Percentiles rank a stretch among this genome's conserved stretches.
These are phyloP conservation scores for Neurospora sp. DNA, from an alignment of 495 filamentous ascomycete species.

Conservation along the genomic window DNA sequence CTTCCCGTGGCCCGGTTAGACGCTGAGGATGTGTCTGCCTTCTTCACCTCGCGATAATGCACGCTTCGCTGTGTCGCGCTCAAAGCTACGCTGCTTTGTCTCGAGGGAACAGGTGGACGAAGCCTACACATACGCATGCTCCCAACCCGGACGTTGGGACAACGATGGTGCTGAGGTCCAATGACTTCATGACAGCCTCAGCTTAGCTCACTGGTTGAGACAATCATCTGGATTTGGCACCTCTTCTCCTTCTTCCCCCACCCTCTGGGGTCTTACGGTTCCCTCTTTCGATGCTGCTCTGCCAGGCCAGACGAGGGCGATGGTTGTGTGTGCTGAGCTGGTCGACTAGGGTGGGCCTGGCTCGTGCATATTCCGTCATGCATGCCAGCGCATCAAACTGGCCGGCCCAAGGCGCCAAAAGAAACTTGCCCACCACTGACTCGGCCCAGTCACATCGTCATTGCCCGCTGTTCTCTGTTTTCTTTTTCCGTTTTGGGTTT, in stretches of 20 bases:
- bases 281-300: conserved; percentile 9
- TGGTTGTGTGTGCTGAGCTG: conserved; percentile 24
- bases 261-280: neutral
- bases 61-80: neutral
- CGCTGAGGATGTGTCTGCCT: neutral
- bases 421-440: conserved; percentile 26
- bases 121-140: neutral
- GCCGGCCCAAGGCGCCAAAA: conserved; percentile 37
- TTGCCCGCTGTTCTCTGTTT: neutral
- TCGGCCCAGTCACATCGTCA: conserved; percentile 28
- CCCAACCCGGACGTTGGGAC: neutral
- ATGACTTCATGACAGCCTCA: conserved; percentile 8
- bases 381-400: conserved; percentile 48
- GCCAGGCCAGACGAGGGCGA: conserved; percentile 10
- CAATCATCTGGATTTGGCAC: neutral
- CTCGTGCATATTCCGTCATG: conserved; percentile 48
- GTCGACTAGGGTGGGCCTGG: conserved; percentile 35
- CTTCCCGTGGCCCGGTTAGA: neutral
- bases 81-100: neutral
- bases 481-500: neutral
- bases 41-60: neutral
- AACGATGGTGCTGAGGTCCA: neutral
- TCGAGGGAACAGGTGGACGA: neutral
- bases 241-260: conserved; percentile 2
- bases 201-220: neutral